Evolutionary conservation across 2,329 filamentous ascomycete species (phyloP).

Genomic region (Ascochyta koolunga): DNA sequence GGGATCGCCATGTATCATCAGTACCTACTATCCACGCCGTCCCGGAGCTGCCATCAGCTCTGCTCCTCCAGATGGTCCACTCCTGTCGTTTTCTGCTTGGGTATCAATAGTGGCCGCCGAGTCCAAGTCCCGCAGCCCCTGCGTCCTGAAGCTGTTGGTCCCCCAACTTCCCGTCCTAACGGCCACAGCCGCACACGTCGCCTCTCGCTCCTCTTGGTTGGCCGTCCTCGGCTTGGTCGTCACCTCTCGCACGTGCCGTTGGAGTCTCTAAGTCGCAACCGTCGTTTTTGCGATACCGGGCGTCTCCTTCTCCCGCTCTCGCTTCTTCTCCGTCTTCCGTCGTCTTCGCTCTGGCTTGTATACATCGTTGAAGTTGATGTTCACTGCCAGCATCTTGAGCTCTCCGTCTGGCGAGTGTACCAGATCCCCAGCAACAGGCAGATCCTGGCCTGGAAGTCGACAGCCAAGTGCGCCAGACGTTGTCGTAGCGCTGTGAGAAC

Average conservation of each 20-base stretch:
- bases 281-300: slow-evolving; percentile 12
- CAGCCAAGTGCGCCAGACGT: slow-evolving; percentile 73
- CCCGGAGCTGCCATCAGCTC: not conserved
- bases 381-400: slow-evolving; percentile 91
- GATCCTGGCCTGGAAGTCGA: slow-evolving; percentile 77
- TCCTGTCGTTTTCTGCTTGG: not conserved
- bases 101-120: slow-evolving; percentile 3
- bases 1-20: not conserved
- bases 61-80: not conserved
- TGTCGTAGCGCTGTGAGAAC: slow-evolving; percentile 78
- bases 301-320: slow-evolving; percentile 40
- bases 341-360: slow-evolving; percentile 79
- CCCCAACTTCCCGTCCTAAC: not conserved
- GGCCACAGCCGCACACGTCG: not conserved
- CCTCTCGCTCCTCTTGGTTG: not conserved
- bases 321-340: slow-evolving; percentile 46
- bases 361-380: slow-evolving; percentile 99
- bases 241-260: not conserved
- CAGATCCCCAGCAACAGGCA: slow-evolving; percentile 87
- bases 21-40: no score
- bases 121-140: not conserved
- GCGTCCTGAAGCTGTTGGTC: slow-evolving; percentile 5
- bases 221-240: not conserved
- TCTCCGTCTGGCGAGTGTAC: slow-evolving; percentile 94
- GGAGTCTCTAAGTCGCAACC: slow-evolving; percentile 14